Percentiles rank a stretch among this genome's conserved stretches.
Conservation (phyloP, 2,329 filamentous ascomycete genomes). For the Fusarium lateritium region DNA sequence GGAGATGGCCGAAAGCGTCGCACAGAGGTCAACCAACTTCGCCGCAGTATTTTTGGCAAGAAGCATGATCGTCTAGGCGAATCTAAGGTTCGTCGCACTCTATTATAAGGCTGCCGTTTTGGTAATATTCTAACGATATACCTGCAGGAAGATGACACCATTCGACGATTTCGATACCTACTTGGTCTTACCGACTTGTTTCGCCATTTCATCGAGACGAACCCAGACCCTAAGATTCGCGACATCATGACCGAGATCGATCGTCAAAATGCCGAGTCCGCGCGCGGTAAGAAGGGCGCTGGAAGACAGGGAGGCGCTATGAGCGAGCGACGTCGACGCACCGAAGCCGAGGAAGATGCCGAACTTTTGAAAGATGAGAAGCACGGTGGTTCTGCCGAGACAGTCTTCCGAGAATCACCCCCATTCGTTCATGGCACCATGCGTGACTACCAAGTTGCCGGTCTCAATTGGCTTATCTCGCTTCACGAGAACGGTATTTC, state of each 20-base stretch:
- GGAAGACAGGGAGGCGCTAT: constrained; percentile 88
- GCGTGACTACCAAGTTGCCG: constrained; percentile 96
- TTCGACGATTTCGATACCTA: constrained; percentile 93
- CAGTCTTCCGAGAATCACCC: constrained; percentile 94
- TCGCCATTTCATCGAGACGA: constrained; percentile 98
- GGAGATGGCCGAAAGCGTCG: constrained; percentile 87
- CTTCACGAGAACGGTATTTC: constrained; percentile 99
- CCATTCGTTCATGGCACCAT: constrained; percentile 89
- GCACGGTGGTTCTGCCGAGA: constrained; percentile 86
- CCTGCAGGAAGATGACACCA: constrained; percentile 89
- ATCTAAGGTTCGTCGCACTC: constrained; percentile 77
- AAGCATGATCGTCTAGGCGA: constrained; percentile 94
- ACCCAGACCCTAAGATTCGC: constrained; percentile 94
- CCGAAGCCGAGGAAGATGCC: constrained; percentile 97
- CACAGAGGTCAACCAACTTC: constrained; percentile 88
- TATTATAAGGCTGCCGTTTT: constrained; percentile 11
- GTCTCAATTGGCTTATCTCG: constrained; percentile 97
- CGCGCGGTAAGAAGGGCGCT: constrained; percentile 79
- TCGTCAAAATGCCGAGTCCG: constrained; percentile 85
- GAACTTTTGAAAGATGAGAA: constrained; percentile 91
- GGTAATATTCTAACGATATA: constrained; percentile 10
- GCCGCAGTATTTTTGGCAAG: constrained; percentile 93
- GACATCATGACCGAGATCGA: constrained; percentile 96
- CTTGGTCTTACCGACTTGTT: constrained; percentile 96
- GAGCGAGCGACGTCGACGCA: constrained; percentile 84